Base-by-base conservation (phyloP, 345 rosid species). In the Dovyalis caffra region DNA sequence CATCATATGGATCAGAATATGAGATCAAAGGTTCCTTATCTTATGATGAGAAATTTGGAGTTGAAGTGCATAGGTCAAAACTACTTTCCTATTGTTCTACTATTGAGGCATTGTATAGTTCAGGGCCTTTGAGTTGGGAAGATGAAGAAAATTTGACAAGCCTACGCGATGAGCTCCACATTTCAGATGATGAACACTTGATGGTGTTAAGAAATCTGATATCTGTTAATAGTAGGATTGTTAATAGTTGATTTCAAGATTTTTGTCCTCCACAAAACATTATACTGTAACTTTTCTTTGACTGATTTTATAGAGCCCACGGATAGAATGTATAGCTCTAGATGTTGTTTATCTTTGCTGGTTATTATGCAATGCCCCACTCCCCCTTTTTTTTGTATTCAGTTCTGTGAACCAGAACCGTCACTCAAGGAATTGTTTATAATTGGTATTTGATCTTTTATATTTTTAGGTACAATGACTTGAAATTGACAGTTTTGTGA, bases 111-210 rank as follows among this genome's bases (percentile, higher is more conserved):
- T 68, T 81, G 45, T 81, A 68, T 72, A 75, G 79, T 29, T 77
- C 73, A 68, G 87, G 84, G 70, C 83, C 78, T 57, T 79, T 81
- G 57, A 74, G 70, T 71, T 81, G 87, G 85, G 87, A 82, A 62
- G 81, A 77, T 31, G 85, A 84, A 40, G 71, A 60, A 70, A 73
- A 72, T 31, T 66, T 82, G 72, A 75, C 85, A 60, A 77, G 73
- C 71, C 79, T 79, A 29, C 78, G 76, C 20, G 63, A 34, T 43
- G 31, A 47, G 56, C 82, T 84, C 45, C 70, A 75, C 75, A 82
- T 79, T 69, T 84, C 85, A 28, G 66, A 79, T 77, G 83, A 77
- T 66, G 83, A 79, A 69, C 83, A 82, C 77, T 76, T 82, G 83
- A 77, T 33, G 74, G 61, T 63, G 64, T 6, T 84, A 72, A 81